These are phyloP conservation scores for Leccinellum rugosiceps DNA, from an alignment of 768 basidiomycete genomes.

Conservation along the genomic window DNA sequence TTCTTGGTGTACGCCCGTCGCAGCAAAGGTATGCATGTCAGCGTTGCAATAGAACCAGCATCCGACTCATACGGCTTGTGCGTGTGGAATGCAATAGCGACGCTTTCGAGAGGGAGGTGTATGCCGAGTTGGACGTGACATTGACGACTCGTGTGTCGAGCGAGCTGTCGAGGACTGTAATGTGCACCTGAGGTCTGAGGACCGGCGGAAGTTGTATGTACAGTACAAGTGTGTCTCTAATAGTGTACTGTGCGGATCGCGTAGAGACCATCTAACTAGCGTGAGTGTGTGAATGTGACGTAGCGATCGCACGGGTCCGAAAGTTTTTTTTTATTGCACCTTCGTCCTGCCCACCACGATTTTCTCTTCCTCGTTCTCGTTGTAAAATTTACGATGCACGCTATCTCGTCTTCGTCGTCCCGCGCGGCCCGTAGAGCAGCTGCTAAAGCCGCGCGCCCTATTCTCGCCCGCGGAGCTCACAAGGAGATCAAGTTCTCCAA, in stretches of 20 bases:
- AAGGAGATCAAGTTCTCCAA: slow-evolving; percentile 98
- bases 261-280: too few species aligned
- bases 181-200: not conserved
- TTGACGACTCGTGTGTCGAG: not conserved
- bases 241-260: too few species aligned
- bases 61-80: not conserved
- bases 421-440: slow-evolving; percentile 67
- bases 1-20: slow-evolving; percentile 5
- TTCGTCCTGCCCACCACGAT: slow-evolving; percentile 13
- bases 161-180: not conserved
- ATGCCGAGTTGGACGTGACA: not conserved
- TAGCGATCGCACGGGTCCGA: slow-evolving; percentile 1
- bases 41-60: not conserved
- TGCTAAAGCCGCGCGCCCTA: slow-evolving; percentile 50
- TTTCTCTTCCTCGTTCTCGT: not conserved
- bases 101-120: not conserved
- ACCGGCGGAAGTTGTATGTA: not conserved
- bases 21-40: not conserved
- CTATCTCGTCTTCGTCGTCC: slow-evolving; percentile 63
- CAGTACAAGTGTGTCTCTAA: too few species aligned
- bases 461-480: slow-evolving; percentile 69
- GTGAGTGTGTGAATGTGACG: not conserved
- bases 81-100: not conserved
- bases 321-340: slow-evolving; percentile 13
- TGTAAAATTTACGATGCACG: slow-evolving; percentile 53